Percentiles rank a stretch among this genome's conserved stretches.
phyloP scores from a whole-genome alignment of 2,329 filamentous ascomycete genomes.

The Tolypocladium pustulatum region DNA sequence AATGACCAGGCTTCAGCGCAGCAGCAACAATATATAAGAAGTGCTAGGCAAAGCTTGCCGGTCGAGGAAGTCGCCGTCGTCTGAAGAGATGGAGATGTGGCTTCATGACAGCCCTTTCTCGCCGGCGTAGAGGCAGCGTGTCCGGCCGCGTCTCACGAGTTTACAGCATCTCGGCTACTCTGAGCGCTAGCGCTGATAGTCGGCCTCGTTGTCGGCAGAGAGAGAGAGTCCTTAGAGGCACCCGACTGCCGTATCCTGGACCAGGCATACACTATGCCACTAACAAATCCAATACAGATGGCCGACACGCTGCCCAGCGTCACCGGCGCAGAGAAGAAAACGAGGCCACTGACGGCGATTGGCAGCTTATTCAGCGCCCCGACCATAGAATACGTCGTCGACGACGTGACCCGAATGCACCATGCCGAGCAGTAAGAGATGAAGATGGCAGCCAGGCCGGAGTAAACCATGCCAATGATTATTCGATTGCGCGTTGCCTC shows the following conservation, averaged over 20 bases:
- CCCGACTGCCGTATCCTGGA: slow-evolving; percentile 57
- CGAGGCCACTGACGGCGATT: slow-evolving; percentile 78
- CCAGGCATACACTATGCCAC: slow-evolving; percentile 74
- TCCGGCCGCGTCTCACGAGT: slow-evolving; percentile 24
- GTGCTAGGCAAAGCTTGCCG: neutral
- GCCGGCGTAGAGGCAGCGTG: neutral
- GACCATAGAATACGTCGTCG: slow-evolving; percentile 98
- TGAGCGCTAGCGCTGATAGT: slow-evolving; percentile 83
- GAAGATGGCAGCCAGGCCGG: slow-evolving; percentile 85
- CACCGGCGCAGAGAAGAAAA: slow-evolving; percentile 93
- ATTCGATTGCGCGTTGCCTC: slow-evolving; percentile 64
- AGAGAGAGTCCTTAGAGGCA: slow-evolving; percentile 50
- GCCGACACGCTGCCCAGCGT: slow-evolving; percentile 87
- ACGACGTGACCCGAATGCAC: slow-evolving; percentile 96
- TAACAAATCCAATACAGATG: slow-evolving; percentile 83
- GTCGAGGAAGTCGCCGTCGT: neutral
- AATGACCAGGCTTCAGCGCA: neutral
- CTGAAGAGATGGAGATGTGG: neutral
- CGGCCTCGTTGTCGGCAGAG: slow-evolving; percentile 47
- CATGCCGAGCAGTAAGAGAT: slow-evolving; percentile 98
- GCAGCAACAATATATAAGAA: neutral
- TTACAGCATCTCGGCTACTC: slow-evolving; percentile 79
- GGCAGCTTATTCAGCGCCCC: slow-evolving; percentile 98
- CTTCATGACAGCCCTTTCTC: neutral
- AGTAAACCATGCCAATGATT: slow-evolving; percentile 84